Evolutionary conservation across 208 protist species (phyloP).

Genomic region (Acanthamoeba sp.): DNA sequence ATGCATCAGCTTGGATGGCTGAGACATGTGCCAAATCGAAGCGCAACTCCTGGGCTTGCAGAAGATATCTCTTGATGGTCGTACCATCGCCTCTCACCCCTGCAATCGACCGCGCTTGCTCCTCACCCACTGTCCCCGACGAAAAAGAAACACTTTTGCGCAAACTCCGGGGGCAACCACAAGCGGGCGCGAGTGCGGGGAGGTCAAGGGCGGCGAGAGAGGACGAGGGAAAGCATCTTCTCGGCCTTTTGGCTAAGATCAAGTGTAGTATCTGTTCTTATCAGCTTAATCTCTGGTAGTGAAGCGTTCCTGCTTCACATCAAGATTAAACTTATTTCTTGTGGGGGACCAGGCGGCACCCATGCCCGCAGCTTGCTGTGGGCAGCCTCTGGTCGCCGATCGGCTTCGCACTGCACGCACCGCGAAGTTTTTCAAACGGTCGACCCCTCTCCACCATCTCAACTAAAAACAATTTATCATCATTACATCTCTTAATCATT

Average conservation of each 20-base stretch:
- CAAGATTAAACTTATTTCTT: background rate
- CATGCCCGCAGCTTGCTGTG: background rate
- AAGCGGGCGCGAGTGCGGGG: too few relatives aligned
- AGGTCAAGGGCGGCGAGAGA: background rate
- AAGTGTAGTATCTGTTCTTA: background rate
- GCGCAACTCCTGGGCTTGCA: too few relatives aligned
- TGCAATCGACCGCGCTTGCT: too few relatives aligned
- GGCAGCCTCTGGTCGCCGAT: background rate
- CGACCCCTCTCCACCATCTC: background rate
- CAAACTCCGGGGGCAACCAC: too few relatives aligned
- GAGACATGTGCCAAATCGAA: too few relatives aligned
- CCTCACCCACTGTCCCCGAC: too few relatives aligned
- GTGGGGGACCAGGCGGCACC: background rate
- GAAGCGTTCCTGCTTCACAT: slow-evolving; percentile 2
- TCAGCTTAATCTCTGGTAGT: slow-evolving; percentile 3
- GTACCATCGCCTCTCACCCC: too few relatives aligned
- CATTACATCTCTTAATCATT: too few relatives aligned
- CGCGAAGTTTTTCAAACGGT: background rate
- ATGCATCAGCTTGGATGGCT: too few relatives aligned
- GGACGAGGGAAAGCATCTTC: background rate
- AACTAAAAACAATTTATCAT: too few relatives aligned
- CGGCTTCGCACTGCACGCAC: background rate
- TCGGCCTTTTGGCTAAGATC: background rate
- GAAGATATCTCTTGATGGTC: too few relatives aligned
- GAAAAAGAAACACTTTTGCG: too few relatives aligned